Evolutionary conservation across 208 protist species (phyloP).

Genomic region (Vickermania spadyakhi): DNA sequence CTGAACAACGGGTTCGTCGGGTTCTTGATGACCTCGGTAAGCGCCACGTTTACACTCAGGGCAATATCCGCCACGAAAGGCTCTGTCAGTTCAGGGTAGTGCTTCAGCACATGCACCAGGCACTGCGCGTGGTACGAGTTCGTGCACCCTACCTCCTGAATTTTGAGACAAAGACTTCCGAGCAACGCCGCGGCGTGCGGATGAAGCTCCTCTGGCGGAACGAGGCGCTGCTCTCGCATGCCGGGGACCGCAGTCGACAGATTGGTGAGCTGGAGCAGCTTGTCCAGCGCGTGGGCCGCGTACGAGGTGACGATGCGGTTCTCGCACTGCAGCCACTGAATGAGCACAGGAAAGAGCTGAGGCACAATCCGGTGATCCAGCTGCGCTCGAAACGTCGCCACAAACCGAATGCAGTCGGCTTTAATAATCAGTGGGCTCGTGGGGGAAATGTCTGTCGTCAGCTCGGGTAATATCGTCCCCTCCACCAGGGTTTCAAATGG

Average conservation of each 20-base stretch:
- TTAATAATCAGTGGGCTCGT: slow-evolving; percentile 82
- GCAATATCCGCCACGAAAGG: slow-evolving; percentile 62
- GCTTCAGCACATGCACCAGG: slow-evolving; percentile 68
- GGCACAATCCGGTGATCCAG: slow-evolving; percentile 32
- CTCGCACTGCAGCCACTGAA: slow-evolving; percentile 46
- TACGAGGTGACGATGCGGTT: slow-evolving; percentile 91
- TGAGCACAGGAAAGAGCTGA: slow-evolving; percentile 55
- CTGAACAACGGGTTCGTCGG: slow-evolving; percentile 93
- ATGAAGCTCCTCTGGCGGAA: slow-evolving; percentile 19
- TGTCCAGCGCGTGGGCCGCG: slow-evolving; percentile 88
- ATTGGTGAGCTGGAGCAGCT: slow-evolving; percentile 52
- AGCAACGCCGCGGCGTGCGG: slow-evolving; percentile 18
- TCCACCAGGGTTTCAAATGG: slow-evolving; percentile 84
- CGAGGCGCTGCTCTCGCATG: slow-evolving; percentile 20
- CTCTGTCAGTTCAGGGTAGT: slow-evolving; percentile 22
- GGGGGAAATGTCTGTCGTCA: slow-evolving; percentile 33
- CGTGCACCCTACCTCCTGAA: slow-evolving; percentile 35
- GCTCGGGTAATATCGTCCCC: slow-evolving; percentile 81
- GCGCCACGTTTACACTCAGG: slow-evolving; percentile 25
- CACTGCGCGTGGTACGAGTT: slow-evolving; percentile 93
- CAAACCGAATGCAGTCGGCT: slow-evolving; percentile 93
- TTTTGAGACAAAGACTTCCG: slow-evolving; percentile 69
- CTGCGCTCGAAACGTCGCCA: slow-evolving; percentile 91
- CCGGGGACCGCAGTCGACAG: no score
- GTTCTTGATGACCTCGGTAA: slow-evolving; percentile 75